Evolutionary conservation across 305 asterid species (phyloP), one percentile per base, ranked within the genome.

Genomic region (Solanum aculeatissimum): DNA sequence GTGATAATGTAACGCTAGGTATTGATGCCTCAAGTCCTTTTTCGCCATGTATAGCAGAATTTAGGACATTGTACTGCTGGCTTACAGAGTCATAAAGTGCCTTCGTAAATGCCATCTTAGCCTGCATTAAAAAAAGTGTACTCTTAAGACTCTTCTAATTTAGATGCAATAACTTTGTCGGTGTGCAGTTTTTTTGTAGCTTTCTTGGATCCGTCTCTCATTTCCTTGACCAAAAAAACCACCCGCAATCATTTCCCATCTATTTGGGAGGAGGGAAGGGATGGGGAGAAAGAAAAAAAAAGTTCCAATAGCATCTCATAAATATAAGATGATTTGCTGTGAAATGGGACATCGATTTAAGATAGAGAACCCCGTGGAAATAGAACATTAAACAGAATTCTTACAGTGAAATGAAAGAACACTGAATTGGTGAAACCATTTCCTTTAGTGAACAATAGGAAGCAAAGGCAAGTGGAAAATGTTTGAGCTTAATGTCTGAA

Each of bases 11-110:
- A 79, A 93, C 87, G 11, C 84, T 69, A 82, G 93, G 87, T 49
- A 89, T 96, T 68, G 99, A 95, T 6, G 98, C 98, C 71, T 90
- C 83, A 40, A 86, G 90, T 54, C 97, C 97, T 92, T 88, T 92
- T 87, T 92, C 93, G 83, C 91, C 95, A 89, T 93, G 91, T 89
- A 96, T 87, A 47, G 98, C 99, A 83, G 93, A 90, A 82, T 91
- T 88, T 29, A 96, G 93, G 75, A 93, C 92, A 21, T 86, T 82
- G 89, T 95, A 96, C 85, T 96, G 99, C 90, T 92, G 87, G 70
- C 80, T 85, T 84, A 91, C 90, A 43, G 97, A 93, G 49, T 91
- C 91, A 89, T 91, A 94, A 55, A 95, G 81, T 12, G 92, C 85
- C 81, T 86, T 83, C 1, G 93, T 40, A 85, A 91, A 95, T n/a